phyloP scores from a whole-genome alignment of 1,284 basidiomycete species.

The Leccinum olivaceoglutinosum region DNA sequence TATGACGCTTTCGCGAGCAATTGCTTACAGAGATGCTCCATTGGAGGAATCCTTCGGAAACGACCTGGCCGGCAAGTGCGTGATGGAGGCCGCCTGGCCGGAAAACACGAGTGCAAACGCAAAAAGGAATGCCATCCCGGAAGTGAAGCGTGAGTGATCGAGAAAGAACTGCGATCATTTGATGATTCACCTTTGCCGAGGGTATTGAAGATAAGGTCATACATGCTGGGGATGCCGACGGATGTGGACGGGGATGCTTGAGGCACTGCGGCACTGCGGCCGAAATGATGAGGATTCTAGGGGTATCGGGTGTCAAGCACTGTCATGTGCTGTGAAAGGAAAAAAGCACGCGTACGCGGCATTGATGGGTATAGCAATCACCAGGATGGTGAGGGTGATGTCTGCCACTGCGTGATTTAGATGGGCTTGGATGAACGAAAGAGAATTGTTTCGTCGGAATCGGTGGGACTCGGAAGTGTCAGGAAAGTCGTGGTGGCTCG shows the following conservation, averaged over 20 bases:
- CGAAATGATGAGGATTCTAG: constrained; percentile 50
- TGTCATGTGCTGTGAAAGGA: neutral
- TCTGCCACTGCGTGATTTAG: constrained; percentile 59
- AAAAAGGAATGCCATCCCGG: constrained; percentile 68
- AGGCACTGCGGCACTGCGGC: constrained; percentile 59
- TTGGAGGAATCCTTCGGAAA: constrained; percentile 81
- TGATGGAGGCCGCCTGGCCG: constrained; percentile 79
- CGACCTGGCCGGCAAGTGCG: constrained; percentile 77
- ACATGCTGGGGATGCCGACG: constrained; percentile 65
- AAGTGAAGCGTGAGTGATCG: neutral
- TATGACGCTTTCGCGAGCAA: neutral
- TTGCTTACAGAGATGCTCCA: constrained; percentile 67
- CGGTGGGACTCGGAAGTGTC: constrained; percentile 27
- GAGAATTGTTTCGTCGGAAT: constrained; percentile 47
- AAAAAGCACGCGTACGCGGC: constrained; percentile 34
- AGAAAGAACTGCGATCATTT: neutral
- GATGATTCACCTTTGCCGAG: constrained; percentile 52
- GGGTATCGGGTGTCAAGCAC: constrained; percentile 1
- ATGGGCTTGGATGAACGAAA: constrained; percentile 58
- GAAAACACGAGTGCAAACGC: constrained; percentile 73
- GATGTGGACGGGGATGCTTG: constrained; percentile 35
- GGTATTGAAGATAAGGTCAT: constrained; percentile 51
- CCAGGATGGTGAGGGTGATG: constrained; percentile 48
- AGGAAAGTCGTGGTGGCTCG: constrained; percentile 29
- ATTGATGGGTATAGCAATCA: constrained; percentile 73